Base-by-base conservation (phyloP, 179 eudicot genomes). In the Nepenthes alata region DNA sequence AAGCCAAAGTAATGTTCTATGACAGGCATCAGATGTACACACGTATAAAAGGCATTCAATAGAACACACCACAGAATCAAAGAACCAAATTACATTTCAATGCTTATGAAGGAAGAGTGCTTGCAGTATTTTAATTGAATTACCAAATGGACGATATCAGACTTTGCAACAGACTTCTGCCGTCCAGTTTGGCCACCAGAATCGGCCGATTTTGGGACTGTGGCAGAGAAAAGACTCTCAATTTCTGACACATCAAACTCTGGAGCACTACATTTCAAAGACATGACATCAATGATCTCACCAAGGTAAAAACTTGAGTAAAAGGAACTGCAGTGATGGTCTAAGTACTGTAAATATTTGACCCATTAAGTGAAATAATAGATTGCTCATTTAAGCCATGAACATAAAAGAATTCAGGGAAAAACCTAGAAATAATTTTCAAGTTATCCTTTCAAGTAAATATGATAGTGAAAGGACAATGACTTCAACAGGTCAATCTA, bases 141-240 rank as follows among this genome's bases (percentile, higher is more conserved):
- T 88, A 93, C 98, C 96, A 93, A 78, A 67, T 89, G 98, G 61
- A 93, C 75, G 75, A 68, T 87, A 39, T 86, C 98, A 64, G 97
- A 59, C 72, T 87, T 89, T 62, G 90, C 91, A 70, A 71, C 80
- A 50, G 95, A 79, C 72, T 93, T 87, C 70, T 80, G 81, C 61
- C 82, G 83, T 66, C 80, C 86, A 67, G 88, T 58, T 78, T 85
- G 85, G 56, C 75, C 83, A 53, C 80, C 86, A 4, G 83, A 63
- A 60, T 47, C 58, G 67, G 80, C 80, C 13, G 83, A 75, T 76
- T 87, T 89, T 44, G 96, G 77, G 65, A 82, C 91, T 75, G 68
- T 62, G 72, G 90, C 90, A 76, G 96, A 85, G 81, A 93, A 93
- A 72, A 93, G 90, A 37, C 75, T 81, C 84, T 89, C 98, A 62